Evolutionary conservation across 352 stramenopile species (phyloP).

Genomic region (Globisporangium camurandrum): DNA sequence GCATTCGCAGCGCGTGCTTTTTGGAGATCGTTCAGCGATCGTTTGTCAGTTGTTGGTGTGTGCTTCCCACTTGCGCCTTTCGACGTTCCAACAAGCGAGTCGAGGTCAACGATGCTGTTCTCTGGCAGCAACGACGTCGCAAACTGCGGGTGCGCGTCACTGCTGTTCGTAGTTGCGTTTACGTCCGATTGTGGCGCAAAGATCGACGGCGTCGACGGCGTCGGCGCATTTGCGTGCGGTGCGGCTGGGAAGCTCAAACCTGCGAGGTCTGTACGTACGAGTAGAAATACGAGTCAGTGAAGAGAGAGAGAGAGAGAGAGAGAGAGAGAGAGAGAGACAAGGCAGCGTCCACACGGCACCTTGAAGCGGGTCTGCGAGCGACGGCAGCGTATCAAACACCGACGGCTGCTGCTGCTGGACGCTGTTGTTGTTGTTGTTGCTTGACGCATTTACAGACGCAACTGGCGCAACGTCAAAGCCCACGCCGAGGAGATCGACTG

Average conservation of each 20-base stretch:
- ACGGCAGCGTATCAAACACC: constrained; percentile 24
- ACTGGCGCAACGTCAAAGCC: constrained; percentile 24
- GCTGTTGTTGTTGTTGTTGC: constrained; percentile 3
- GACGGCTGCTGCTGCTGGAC: constrained; percentile 14
- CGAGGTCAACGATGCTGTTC: constrained; percentile 61
- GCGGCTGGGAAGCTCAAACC: constrained; percentile 36
- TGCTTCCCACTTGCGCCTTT: constrained; percentile 20
- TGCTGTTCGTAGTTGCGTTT: neutral
- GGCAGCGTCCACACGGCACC: constrained; percentile 1
- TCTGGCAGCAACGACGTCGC: constrained; percentile 49
- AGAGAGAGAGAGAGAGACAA: neutral
- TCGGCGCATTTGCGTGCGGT: constrained; percentile 2
- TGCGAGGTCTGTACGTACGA: constrained; percentile 25
- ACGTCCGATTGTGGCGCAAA: neutral
- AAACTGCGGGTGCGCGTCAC: constrained; percentile 16
- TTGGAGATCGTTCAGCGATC: constrained; percentile 56
- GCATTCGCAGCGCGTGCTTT: no score
- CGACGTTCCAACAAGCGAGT: constrained; percentile 43
- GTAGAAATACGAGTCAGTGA: neutral
- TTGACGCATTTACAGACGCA: neutral
- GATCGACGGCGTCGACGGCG: constrained; percentile 2
- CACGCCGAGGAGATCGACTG: constrained; percentile 44
- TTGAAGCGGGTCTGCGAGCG: constrained; percentile 26
- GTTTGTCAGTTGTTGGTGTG: constrained; percentile 23
- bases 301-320: neutral